These are phyloP conservation scores for Eimeria maxima DNA, from an alignment of 169 alveolate genomes.

Conservation along the genomic window DNA sequence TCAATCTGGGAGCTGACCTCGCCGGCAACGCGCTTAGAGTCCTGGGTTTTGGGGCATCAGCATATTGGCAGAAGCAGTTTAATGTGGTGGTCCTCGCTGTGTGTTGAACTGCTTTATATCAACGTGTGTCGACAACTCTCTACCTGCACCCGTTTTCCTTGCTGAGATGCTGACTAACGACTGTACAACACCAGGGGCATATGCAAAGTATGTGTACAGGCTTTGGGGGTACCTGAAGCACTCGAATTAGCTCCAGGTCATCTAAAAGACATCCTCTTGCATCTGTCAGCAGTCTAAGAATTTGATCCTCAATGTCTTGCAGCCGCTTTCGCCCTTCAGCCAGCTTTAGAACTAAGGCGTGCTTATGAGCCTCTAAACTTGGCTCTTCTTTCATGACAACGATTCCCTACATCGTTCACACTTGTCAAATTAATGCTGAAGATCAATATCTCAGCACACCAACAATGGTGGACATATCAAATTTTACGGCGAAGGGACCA, in stretches of 20 bases:
- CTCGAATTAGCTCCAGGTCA: constrained; percentile 94
- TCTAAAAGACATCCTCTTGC: constrained; percentile 95
- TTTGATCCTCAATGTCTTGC: constrained; percentile 96
- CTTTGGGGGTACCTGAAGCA: constrained; percentile 88
- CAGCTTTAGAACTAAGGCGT: constrained; percentile 93
- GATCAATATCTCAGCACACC: not conserved
- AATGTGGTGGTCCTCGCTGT: not conserved
- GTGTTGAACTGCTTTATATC: not conserved
- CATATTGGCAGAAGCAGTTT: not conserved
- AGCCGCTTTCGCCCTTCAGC: constrained; percentile 94
- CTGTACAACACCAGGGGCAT: constrained; percentile 93
- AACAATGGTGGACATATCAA: not conserved
- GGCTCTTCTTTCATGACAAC: constrained; percentile 96
- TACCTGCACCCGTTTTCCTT: constrained; percentile 91
- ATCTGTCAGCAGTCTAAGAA: constrained; percentile 93
- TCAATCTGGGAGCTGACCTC: constrained; percentile 83
- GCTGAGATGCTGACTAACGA: constrained; percentile 87
- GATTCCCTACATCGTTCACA: constrained; percentile 87
- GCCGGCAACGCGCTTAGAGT: constrained; percentile 88
- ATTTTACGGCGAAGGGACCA: not conserved
- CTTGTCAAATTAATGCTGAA: not conserved
- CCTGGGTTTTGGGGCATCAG: constrained; percentile 61
- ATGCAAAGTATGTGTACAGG: constrained; percentile 91
- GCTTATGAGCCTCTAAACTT: constrained; percentile 93
- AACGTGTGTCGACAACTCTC: constrained; percentile 92